Conservation (phyloP, 306 rosid species). For the Cucurbita pepo region DNA sequence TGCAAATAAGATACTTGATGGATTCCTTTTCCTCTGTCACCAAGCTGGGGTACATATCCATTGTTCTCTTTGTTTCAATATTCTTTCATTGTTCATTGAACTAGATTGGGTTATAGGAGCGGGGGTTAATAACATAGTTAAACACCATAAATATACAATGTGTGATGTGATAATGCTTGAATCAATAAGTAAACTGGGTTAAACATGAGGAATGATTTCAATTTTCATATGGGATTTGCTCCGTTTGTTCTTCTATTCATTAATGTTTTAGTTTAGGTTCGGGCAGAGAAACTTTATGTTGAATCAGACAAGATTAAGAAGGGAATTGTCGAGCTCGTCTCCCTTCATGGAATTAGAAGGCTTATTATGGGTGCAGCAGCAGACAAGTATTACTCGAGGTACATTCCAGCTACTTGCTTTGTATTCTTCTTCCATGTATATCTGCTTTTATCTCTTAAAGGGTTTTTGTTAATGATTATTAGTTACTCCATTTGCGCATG, state of each 20-base stretch:
- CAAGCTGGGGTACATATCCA: slow-evolving; percentile 49
- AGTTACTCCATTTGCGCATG: neutral
- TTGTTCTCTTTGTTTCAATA: slow-evolving; percentile 1
- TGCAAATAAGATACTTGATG: slow-evolving; percentile 38
- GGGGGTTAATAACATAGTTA: neutral
- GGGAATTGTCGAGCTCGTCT: slow-evolving; percentile 67
- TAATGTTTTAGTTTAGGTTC: slow-evolving; percentile 20
- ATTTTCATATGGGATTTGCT: neutral
- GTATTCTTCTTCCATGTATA: neutral
- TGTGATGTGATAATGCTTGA: neutral
- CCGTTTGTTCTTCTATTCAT: neutral
- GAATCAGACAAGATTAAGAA: slow-evolving; percentile 57
- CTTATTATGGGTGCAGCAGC: slow-evolving; percentile 93
- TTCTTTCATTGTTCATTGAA: neutral
- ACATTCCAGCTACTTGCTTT: slow-evolving; percentile 1
- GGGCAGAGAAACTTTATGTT: slow-evolving; percentile 28
- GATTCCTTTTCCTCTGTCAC: slow-evolving; percentile 35
- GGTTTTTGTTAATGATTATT: neutral
- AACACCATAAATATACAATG: neutral
- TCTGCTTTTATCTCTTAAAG: neutral
- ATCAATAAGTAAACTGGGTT: neutral
- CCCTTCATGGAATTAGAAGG: slow-evolving; percentile 29
- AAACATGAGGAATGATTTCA: neutral
- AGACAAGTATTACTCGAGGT: slow-evolving; percentile 57
- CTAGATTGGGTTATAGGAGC: neutral